A percentile compares a stretch with the other conserved stretches of the same genome.
These are phyloP conservation scores for Beauveria pseudobassiana DNA, from an alignment of 2,329 filamentous ascomycete species.

Conservation along the genomic window DNA sequence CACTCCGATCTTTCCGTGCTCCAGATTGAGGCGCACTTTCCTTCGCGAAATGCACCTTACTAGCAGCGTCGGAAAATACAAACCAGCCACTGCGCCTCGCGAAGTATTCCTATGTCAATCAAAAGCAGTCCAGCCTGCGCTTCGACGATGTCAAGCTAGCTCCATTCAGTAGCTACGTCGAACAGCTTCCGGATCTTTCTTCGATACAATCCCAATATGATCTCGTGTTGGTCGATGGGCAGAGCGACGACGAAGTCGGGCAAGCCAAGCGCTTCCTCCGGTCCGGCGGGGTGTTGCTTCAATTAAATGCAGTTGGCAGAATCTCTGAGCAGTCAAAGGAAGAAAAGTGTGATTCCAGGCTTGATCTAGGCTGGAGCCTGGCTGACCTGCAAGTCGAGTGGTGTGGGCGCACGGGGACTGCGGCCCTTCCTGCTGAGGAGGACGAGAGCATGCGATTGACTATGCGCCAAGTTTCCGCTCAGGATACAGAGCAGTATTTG, in stretches of 20 bases:
- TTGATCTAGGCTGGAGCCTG: not conserved
- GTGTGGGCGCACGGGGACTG: not conserved
- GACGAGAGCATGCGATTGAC: not conserved
- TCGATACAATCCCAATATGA: not conserved
- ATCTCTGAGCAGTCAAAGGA: not conserved
- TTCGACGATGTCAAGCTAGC: not conserved
- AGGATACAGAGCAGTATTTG: not conserved
- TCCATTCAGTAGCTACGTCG: not conserved
- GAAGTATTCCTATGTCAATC: conserved; percentile 24
- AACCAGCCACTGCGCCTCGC: conserved; percentile 26
- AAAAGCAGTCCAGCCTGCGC: not conserved
- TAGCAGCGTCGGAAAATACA: conserved; percentile 16
- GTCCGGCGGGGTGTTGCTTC: not conserved
- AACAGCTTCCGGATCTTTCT: not conserved
- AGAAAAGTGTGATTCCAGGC: not conserved
- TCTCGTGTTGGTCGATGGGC: not conserved
- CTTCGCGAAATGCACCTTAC: conserved; percentile 20
- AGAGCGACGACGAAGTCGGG: conserved; percentile 6
- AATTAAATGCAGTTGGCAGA: not conserved
- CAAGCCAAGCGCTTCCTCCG: conserved; percentile 13
- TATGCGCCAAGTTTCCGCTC: not conserved
- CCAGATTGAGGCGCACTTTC: conserved; percentile 24
- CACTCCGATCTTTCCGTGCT: conserved; percentile 31
- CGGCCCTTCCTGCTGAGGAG: not conserved
- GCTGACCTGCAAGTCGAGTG: not conserved